Evolutionary conservation across 2,329 filamentous ascomycete genomes (phyloP).

Genomic region (Hypoxylon sp.): DNA sequence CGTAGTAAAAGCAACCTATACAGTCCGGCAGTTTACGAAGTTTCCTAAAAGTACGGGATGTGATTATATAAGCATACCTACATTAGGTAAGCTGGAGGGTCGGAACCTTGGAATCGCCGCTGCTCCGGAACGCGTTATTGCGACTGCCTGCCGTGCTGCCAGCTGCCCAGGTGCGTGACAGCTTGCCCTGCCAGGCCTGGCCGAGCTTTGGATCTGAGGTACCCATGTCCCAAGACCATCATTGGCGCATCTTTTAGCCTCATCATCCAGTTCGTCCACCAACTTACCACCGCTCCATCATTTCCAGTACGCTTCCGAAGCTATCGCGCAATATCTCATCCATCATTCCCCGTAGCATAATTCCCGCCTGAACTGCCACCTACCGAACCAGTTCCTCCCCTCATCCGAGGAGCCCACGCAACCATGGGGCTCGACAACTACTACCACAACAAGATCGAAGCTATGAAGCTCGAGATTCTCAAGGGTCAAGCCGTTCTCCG

Average conservation of each 20-base stretch:
- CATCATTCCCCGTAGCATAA: neutral
- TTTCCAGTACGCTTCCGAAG: neutral
- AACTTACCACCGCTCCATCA: neutral
- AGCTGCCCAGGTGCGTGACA: no score
- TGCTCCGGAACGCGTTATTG: slow-evolving; percentile 40
- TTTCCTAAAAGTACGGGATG: neutral
- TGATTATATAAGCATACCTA: no score
- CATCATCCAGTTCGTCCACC: slow-evolving; percentile 18
- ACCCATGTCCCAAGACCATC: slow-evolving; percentile 16
- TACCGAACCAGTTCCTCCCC: slow-evolving; percentile 19
- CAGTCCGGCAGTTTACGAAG: no score
- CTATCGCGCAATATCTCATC: neutral
- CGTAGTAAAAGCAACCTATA: no score
- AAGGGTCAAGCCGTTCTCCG: slow-evolving; percentile 96
- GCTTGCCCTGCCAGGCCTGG: no score
- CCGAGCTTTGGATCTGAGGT: slow-evolving; percentile 11
- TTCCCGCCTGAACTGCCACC: slow-evolving; percentile 13
- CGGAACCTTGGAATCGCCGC: slow-evolving; percentile 39
- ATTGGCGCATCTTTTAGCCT: slow-evolving; percentile 32
- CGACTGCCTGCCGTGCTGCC: slow-evolving; percentile 32
- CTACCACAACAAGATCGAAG: slow-evolving; percentile 99
- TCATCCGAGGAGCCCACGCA: slow-evolving; percentile 47
- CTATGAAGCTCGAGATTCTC: slow-evolving; percentile 99
- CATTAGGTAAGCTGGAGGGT: neutral
- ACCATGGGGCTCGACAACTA: slow-evolving; percentile 99